Base-by-base conservation (phyloP, 2,329 filamentous ascomycete species). In the Xylaria sp. region DNA sequence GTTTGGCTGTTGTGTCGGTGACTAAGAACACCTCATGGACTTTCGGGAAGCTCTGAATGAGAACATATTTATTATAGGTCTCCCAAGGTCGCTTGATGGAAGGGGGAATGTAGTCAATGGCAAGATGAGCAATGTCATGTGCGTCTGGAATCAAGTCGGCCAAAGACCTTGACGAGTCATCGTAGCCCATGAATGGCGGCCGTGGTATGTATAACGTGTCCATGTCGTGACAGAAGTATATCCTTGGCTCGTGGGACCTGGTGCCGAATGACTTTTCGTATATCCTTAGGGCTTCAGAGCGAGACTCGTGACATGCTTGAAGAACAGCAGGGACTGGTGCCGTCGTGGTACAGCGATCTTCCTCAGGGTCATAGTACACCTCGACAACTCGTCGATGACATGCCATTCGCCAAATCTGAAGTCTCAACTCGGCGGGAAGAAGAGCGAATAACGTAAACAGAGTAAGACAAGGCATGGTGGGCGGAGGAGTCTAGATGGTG, bases 11-110 rank as follows among this genome's bases (percentile, higher is more conserved):
- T 19, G 61, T 58, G 48, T 71, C 70, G 48, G 81, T 70, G 32
- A 83, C 78, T 12, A 83, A 62, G 56, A 79, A 79, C 50, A 81
- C 78, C 74, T 82, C 78, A 68, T 78, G 42, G 4, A 68, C 51
- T 21, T 61, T 56, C 9, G 68, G 65, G 24, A 72, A 85, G 61
- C 79, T 80, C 54, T 81, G 76, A 61, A 85, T 78, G 50, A 85
- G 74, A 27, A 79, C 78, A 36, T 83, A 82, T 75, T 85, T 85
- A 76, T 83, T 84, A 76, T 85, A 85, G 11, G 81, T 81, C 77
- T 85, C 84, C 84, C 84, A 85, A 17, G 83, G 83, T 42, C 82
- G 76, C 57, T 83, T 81, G 60, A 84, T 78, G 39, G 80, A 76
- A 17, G 80, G 75, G 32, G 78, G 78, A 39, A 85, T 82, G 64